Base-by-base conservation (phyloP, 495 filamentous ascomycete genomes). In the Emericellopsis terricola region DNA sequence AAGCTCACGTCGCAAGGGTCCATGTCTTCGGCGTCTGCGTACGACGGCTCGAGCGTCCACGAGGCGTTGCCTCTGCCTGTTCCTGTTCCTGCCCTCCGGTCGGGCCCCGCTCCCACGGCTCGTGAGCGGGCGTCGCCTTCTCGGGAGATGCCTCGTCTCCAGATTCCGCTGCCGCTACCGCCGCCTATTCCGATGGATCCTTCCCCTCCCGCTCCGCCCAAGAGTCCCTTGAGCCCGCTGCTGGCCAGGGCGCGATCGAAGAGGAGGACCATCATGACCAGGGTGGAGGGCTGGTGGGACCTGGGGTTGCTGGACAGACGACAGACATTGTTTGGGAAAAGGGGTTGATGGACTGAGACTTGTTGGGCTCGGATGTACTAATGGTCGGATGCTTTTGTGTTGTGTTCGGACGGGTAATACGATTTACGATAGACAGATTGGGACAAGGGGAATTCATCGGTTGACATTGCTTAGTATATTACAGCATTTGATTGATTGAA, bases 211-310 rank as follows among this genome's bases (percentile, higher is more conserved):
- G 21, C 23, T 14, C 10, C 37, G 23, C 34, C 14, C 23, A 26
- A 26, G 19, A 28, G 19, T 13, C 23, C 31, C 15, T 13, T 24
- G 8, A 21, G 15, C 0, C 15, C 11, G 13, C 26, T 8, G 28
- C 31, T 18, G 29, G 10, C 23, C 31, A 33, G 34, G 31, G 23
- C 17, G 18, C 53, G 49, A 39, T 43, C 51, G 29, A 46, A 39
- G 36, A 37, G 58, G 26, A 58, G 41, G 48, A 62, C 55, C 7
- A 40, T 59, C 28, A 50, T 52, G 42, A 48, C 46, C 8, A 34
- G 56, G 19, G 44, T 59, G 19, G 57, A 63, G 8, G 59, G 59
- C 13, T 64, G 60, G 60, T 64, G 60, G 60, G 60, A 64, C 39
- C 34, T 64, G 41, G 55, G 55, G n/a, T 32, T 64, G 31, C 23